A percentile compares a stretch with the other conserved stretches of the same genome.
phyloP scores from a whole-genome alignment of 225 moss, liverwort and hornwort species.

The Ulota crispa region DNA sequence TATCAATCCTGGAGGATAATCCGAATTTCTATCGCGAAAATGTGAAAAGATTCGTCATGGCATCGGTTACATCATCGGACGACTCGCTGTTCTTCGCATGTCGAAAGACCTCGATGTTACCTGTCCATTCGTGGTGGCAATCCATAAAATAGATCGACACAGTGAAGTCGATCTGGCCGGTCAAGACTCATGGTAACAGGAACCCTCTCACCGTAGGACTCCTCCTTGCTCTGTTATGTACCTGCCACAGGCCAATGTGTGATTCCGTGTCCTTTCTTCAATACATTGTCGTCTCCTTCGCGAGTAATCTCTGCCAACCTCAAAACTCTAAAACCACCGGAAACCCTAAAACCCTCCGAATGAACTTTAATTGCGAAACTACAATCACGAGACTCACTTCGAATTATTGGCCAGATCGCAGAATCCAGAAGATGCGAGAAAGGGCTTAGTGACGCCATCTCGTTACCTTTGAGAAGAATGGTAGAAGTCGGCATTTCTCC shows the following conservation, averaged over 20 bases:
- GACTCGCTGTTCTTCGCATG: conserved; percentile 46
- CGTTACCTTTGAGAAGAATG: background rate
- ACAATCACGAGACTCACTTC: background rate
- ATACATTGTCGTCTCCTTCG: background rate
- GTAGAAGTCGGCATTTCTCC: background rate
- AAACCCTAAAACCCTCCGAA: conserved; percentile 11
- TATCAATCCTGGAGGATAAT: conserved; percentile 57
- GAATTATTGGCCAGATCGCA: background rate
- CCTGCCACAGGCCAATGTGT: background rate
- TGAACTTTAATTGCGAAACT: background rate
- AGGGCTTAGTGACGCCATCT: background rate
- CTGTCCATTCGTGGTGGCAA: conserved; percentile 27
- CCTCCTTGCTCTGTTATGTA: conserved; percentile 14
- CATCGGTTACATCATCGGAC: conserved; percentile 70
- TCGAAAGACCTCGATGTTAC: conserved; percentile 30
- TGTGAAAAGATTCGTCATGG: conserved; percentile 66
- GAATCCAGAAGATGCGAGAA: background rate
- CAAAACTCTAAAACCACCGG: background rate
- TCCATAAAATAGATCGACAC: conserved; percentile 27
- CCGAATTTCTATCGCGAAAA: conserved; percentile 76
- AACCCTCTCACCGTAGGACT: background rate
- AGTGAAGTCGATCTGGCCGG: conserved; percentile 20
- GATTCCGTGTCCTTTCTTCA: background rate
- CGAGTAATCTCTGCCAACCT: background rate
- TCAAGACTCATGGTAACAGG: conserved; percentile 30